phyloP scores from a whole-genome alignment of 108 stramenopile species.

The Conticribra weissflogii region DNA sequence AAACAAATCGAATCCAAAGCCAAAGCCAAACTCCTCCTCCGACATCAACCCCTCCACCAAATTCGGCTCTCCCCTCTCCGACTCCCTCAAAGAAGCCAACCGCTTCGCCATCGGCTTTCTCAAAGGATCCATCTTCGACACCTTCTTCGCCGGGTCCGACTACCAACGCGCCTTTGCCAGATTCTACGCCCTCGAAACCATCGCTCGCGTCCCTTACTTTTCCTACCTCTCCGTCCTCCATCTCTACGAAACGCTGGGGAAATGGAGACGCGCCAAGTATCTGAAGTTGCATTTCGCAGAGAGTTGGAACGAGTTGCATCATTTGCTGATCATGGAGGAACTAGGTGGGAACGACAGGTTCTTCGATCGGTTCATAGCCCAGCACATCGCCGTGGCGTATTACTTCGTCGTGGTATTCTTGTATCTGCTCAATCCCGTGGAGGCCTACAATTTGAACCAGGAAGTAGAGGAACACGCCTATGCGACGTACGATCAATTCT shows the following conservation, averaged over 20 bases:
- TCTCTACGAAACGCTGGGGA: slow-evolving; percentile 90
- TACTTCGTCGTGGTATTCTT: slow-evolving; percentile 76
- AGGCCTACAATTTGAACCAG: slow-evolving; percentile 85
- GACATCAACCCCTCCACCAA: slow-evolving; percentile 50
- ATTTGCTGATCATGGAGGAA: slow-evolving; percentile 95
- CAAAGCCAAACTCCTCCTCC: too few relatives aligned
- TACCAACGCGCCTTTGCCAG: slow-evolving; percentile 76
- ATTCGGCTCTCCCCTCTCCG: slow-evolving; percentile 48
- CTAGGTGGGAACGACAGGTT: slow-evolving; percentile 83
- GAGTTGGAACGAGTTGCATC: slow-evolving; percentile 94
- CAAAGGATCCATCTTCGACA: slow-evolving; percentile 48
- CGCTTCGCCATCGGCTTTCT: slow-evolving; percentile 39
- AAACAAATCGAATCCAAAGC: too few relatives aligned
- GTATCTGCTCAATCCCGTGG: slow-evolving; percentile 70
- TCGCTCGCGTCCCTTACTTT: slow-evolving; percentile 97
- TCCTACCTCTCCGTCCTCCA: slow-evolving; percentile 89
- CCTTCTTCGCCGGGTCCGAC: slow-evolving; percentile 48
- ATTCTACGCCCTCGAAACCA: slow-evolving; percentile 93
- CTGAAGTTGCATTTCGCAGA: slow-evolving; percentile 87
- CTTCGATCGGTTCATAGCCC: slow-evolving; percentile 86
- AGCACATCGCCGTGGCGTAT: slow-evolving; percentile 91
- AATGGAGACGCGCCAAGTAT: slow-evolving; percentile 70
- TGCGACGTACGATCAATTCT: slow-evolving; percentile 80
- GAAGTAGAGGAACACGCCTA: slow-evolving; percentile 88
- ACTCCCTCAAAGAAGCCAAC: slow-evolving; percentile 42